Evolutionary conservation across 306 rosid genomes (phyloP).

Genomic region (Neltuma alba): DNA sequence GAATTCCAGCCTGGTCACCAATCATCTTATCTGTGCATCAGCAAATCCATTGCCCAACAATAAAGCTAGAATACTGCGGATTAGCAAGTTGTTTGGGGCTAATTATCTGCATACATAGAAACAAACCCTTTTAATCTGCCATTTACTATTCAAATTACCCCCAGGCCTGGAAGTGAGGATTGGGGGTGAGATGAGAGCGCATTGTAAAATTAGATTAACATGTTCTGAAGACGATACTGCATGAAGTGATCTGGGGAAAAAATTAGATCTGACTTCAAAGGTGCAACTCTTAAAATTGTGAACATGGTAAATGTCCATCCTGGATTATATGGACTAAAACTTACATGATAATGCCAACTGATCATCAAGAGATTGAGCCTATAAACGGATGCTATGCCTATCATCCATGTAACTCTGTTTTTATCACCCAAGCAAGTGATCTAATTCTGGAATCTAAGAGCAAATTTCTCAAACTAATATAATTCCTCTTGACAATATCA

Average conservation of each 20-base stretch:
- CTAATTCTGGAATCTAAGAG: slow-evolving; percentile 18
- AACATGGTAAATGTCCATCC: not conserved
- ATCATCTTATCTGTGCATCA: not conserved
- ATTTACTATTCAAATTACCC: not conserved
- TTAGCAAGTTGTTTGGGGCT: slow-evolving; percentile 8
- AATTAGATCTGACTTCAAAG: no score
- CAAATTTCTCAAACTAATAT: slow-evolving; percentile 19
- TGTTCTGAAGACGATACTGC: no score
- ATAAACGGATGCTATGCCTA: slow-evolving; percentile 4
- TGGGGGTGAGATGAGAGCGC: not conserved
- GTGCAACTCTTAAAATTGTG: no score
- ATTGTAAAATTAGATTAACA: not conserved
- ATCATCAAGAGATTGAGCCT: not conserved
- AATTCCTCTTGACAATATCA: slow-evolving; percentile 28
- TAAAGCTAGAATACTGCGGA: slow-evolving; percentile 1
- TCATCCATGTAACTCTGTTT: slow-evolving; percentile 24
- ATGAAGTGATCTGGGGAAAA: no score
- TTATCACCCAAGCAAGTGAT: slow-evolving; percentile 27
- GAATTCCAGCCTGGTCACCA: not conserved
- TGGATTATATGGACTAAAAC: slow-evolving; percentile 5
- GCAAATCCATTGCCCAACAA: not conserved
- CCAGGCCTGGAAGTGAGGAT: not conserved
- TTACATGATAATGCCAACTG: slow-evolving; percentile 17
- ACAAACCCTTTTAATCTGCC: slow-evolving; percentile 14
- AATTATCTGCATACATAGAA: slow-evolving; percentile 2